Evolutionary conservation across 2,329 filamentous ascomycete genomes (phyloP).

Genomic region (Teratosphaeria zuluensis): DNA sequence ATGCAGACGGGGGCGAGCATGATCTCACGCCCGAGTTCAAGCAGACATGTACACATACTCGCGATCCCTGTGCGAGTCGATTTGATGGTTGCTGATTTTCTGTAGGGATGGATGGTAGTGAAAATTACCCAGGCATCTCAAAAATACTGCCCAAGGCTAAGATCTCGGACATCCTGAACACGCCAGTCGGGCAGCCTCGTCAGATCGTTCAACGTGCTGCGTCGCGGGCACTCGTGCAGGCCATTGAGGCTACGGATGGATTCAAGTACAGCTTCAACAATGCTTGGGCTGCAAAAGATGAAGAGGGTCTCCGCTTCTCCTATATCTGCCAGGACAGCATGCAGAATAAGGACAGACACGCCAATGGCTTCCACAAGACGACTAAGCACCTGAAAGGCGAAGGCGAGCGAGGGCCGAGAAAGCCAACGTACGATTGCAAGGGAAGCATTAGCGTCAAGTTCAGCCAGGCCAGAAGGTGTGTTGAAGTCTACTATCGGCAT

Average conservation of each 20-base stretch:
- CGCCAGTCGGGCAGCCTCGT: constrained; percentile 29
- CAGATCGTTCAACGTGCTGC: constrained; percentile 38
- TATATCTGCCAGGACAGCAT: constrained; percentile 43
- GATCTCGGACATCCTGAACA: constrained; percentile 14
- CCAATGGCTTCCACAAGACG: constrained; percentile 28
- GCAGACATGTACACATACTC: constrained; percentile 2
- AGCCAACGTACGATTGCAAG: constrained; percentile 41
- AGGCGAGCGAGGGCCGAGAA: constrained; percentile 18
- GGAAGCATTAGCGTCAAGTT: constrained; percentile 40
- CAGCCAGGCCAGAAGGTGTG: constrained; percentile 30
- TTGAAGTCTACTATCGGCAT: constrained; percentile 39
- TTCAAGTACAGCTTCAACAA: constrained; percentile 43
- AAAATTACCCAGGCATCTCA: constrained; percentile 2
- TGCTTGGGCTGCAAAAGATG: constrained; percentile 36
- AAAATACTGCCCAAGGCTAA: constrained; percentile 13
- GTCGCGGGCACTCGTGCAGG: constrained; percentile 35
- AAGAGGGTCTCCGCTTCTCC: constrained; percentile 38
- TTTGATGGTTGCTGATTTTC: not conserved
- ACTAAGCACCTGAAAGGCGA: constrained; percentile 18
- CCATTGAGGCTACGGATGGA: constrained; percentile 36
- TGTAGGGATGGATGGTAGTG: constrained; percentile 5
- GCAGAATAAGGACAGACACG: constrained; percentile 41
- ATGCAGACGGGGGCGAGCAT: constrained; percentile 17
- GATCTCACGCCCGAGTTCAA: constrained; percentile 23
- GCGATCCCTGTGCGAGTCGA: not conserved